Base-by-base conservation (phyloP, 768 basidiomycete genomes). In the Lactarius tabidus region DNA sequence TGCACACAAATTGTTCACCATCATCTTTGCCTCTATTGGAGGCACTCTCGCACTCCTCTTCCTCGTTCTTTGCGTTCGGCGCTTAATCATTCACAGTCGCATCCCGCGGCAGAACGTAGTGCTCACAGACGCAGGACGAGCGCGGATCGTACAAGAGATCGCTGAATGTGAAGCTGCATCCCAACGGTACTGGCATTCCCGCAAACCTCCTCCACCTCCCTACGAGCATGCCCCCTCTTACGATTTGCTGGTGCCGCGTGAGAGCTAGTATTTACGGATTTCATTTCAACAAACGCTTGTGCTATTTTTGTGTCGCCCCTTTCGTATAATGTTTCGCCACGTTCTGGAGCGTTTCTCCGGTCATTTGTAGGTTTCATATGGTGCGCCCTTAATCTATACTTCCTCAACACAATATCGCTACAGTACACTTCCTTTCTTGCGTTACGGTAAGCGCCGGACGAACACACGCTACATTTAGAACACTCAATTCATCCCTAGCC, bases 191-290 rank as follows among this genome's bases (percentile, higher is more conserved):
- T 33, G 63, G 20, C 60, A 68, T 54, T 59, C 62, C 9, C 63
- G 18, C 18, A 69, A 70, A 12, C 81, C 80, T 18, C 82, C 83
- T n/a, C 81, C 82, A 2, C 84, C 84, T 52, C 82, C 82, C 1
- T 85, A 85, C 71, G 71, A 80, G 56, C 79, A 78, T n/a, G 78
- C 78, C n/a, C 84, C 85, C 15, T 79, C 81, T 4, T 85, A 85
- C 69, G 73, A 75, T 5, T 70, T 70, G 55, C 70, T 70, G 36
- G 14, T 56, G 57, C 29, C 43, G 35, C 51, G 43, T 28, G 7
- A 6, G n/a, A 6, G 26, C 3, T 58, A 17, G 18, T 56, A 43
- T 6, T 10, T 36, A 26, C 8, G n/a, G 17, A 15, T 23, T 41
- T 39, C 33, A 58, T 17, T 12, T 81, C 31, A 52, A 29, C 41